Evolutionary conservation across 176 grass and related monocot genomes (phyloP).

Genomic region (Rhynchospora breviuscula): DNA sequence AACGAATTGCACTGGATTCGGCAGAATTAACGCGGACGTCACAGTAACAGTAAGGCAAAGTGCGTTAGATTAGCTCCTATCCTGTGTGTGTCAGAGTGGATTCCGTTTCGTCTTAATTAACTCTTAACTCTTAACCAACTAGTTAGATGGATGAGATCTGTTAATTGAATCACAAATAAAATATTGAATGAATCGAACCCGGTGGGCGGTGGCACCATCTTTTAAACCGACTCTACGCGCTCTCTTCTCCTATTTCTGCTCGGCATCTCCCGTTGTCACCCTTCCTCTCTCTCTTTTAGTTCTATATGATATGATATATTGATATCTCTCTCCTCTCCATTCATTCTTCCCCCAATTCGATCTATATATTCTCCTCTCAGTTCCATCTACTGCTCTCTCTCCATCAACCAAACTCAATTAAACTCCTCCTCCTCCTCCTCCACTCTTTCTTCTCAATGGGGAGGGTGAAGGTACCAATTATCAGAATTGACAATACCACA

Average conservation of each 20-base stretch:
- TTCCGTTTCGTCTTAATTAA: background rate
- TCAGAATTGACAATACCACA: conserved; percentile 52
- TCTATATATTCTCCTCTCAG: too few relatives aligned
- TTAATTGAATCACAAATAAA: background rate
- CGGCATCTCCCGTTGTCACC: conserved; percentile 1
- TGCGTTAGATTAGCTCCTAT: background rate
- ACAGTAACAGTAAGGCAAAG: background rate
- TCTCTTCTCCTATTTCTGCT: conserved; percentile 1
- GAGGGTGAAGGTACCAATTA: conserved; percentile 69
- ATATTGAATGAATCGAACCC: background rate
- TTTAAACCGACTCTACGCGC: conserved; percentile 11
- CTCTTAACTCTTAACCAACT: too few relatives aligned
- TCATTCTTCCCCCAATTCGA: background rate
- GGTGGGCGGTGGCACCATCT: background rate
- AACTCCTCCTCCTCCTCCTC: background rate
- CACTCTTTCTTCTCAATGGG: conserved; percentile 30
- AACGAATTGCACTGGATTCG: background rate
- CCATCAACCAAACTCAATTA: background rate
- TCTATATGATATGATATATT: background rate
- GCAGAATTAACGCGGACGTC: background rate
- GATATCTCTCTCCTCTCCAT: background rate
- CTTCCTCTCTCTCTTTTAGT: background rate
- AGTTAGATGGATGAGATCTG: background rate
- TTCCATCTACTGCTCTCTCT: background rate
- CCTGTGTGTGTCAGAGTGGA: background rate